A percentile compares a stretch with the other conserved stretches of the same genome.
These are phyloP conservation scores for Babesia sp. DNA, from an alignment of 169 alveolate species.

Conservation along the genomic window DNA sequence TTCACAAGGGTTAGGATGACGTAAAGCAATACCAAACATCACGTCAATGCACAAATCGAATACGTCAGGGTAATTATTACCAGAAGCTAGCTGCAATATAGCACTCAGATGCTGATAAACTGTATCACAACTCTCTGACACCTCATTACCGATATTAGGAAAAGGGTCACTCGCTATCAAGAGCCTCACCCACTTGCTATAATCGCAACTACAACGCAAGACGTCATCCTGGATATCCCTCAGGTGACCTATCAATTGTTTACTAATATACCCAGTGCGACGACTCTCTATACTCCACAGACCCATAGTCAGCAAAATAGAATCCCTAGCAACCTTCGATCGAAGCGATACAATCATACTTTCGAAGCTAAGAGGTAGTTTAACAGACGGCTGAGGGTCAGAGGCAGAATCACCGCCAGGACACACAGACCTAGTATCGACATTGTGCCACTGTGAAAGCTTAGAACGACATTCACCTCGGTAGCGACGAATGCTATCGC, in stretches of 20 bases:
- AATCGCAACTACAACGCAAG: conserved; percentile 33
- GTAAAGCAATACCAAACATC: conserved; percentile 43
- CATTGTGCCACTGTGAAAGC: conserved; percentile 3
- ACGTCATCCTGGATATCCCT: conserved; percentile 42
- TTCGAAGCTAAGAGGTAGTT: not conserved
- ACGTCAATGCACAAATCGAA: conserved; percentile 41
- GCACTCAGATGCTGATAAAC: conserved; percentile 16
- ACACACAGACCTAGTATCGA: not conserved
- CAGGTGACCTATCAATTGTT: not conserved
- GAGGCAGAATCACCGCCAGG: not conserved
- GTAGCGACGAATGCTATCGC: conserved; percentile 2
- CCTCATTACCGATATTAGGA: not conserved
- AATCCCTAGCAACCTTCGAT: not conserved
- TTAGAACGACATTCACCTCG: conserved; percentile 19
- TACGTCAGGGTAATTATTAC: not conserved
- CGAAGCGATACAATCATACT: conserved; percentile 6
- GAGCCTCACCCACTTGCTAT: conserved; percentile 39
- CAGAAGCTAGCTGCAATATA: conserved; percentile 23
- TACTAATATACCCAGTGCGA: not conserved
- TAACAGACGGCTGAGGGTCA: not conserved
- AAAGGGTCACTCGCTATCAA: conserved; percentile 6
- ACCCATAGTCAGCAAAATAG: not conserved
- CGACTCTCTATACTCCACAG: conserved; percentile 20
- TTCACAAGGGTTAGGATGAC: conserved; percentile 48
- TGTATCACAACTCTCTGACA: not conserved